A percentile compares a stretch with the other conserved stretches of the same genome.
These are phyloP conservation scores for Diaporthe vaccinii DNA, from an alignment of 2,329 filamentous ascomycete species.

Conservation along the genomic window DNA sequence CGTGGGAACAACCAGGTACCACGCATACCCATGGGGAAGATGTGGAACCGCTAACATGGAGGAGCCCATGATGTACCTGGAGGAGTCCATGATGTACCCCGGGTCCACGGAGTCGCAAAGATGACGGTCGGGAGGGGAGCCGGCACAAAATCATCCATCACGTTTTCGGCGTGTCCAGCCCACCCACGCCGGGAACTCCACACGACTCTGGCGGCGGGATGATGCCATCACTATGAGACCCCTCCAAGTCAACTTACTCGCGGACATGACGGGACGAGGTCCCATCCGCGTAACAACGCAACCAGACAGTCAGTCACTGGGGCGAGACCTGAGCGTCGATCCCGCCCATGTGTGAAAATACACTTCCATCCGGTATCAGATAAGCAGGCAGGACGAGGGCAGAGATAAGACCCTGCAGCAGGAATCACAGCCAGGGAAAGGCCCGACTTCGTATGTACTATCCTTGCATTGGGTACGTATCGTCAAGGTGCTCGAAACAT, in stretches of 20 bases:
- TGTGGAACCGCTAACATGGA: conserved; percentile 36
- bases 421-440: conserved; percentile 20
- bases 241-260: conserved; percentile 18
- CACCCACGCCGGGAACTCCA: background rate
- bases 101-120: background rate
- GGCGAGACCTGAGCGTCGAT: conserved; percentile 19
- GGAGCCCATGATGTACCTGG: conserved; percentile 21
- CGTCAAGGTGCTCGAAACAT: conserved; percentile 2
- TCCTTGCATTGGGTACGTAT: conserved; percentile 5
- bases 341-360: conserved; percentile 4
- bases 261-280: conserved; percentile 30
- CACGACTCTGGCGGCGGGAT: conserved; percentile 26
- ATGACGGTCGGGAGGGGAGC: conserved; percentile 9
- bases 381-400: conserved; percentile 6
- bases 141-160: conserved; percentile 11
- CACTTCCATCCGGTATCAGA: conserved; percentile 19
- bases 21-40: conserved; percentile 27
- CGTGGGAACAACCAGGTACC: conserved; percentile 14
- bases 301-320: background rate
- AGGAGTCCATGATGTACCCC: conserved; percentile 16
- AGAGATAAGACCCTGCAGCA: conserved; percentile 26
- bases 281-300: conserved; percentile 13
- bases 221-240: conserved; percentile 34
- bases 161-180: conserved; percentile 20
- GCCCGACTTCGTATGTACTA: conserved; percentile 28